phyloP scores from a whole-genome alignment of 2,329 filamentous ascomycete species.

The Penicillium nordicum region DNA sequence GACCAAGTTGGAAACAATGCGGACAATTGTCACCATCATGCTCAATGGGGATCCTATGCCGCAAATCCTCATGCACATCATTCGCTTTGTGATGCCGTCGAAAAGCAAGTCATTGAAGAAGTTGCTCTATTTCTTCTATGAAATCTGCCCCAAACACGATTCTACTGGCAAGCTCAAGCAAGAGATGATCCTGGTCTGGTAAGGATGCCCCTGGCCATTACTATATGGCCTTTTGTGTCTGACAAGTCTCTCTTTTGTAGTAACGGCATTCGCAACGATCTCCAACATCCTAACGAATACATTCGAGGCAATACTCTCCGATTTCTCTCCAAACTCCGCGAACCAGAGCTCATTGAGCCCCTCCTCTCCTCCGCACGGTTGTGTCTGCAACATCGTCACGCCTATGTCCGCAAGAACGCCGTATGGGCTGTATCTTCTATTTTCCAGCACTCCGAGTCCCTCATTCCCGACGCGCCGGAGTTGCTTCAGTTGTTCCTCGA shows the following conservation, averaged over 20 bases:
- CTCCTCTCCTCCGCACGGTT: constrained; percentile 86
- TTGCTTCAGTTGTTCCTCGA: constrained; percentile 87
- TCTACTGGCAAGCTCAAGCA: constrained; percentile 92
- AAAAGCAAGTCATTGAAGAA: constrained; percentile 97
- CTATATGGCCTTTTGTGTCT: constrained; percentile 6
- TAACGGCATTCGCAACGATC: constrained; percentile 95
- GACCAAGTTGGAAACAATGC: constrained; percentile 91
- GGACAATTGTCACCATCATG: constrained; percentile 94
- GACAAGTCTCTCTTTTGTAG: constrained; percentile 47
- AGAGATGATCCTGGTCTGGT: constrained; percentile 99
- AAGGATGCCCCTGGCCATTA: constrained; percentile 32
- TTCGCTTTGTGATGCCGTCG: constrained; percentile 98
- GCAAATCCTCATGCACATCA: constrained; percentile 97
- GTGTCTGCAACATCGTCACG: constrained; percentile 93
- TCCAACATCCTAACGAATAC: constrained; percentile 97
- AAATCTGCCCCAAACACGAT: constrained; percentile 96
- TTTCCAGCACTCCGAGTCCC: constrained; percentile 79
- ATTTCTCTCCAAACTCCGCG: constrained; percentile 93
- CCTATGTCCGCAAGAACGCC: constrained; percentile 96
- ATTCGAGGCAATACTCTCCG: constrained; percentile 96
- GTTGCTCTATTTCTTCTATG: constrained; percentile 97
- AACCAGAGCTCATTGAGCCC: constrained; percentile 93
- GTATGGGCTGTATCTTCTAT: constrained; percentile 94
- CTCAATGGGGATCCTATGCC: constrained; percentile 96
- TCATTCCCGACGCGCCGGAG: constrained; percentile 94